phyloP scores from a whole-genome alignment of 768 basidiomycete genomes.

The Vararia minispora region DNA sequence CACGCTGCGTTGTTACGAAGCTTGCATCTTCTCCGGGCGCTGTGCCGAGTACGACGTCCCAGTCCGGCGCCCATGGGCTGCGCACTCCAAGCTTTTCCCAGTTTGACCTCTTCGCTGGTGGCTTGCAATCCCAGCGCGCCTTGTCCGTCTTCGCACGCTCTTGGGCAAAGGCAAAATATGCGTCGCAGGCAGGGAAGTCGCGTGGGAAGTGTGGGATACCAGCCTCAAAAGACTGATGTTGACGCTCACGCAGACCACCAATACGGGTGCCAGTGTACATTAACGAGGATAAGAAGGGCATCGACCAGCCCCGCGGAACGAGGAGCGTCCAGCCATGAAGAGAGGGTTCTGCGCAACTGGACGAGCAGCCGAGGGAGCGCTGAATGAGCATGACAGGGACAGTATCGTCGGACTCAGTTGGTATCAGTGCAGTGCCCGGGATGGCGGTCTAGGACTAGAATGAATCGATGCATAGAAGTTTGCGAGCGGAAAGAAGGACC shows the following conservation, averaged over 20 bases:
- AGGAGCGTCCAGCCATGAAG: conserved; percentile 85
- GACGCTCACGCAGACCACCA: conserved; percentile 75
- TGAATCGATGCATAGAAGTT: neutral
- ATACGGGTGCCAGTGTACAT: conserved; percentile 75
- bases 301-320: conserved; percentile 81
- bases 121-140: conserved; percentile 64
- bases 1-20: conserved; percentile 50
- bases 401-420: conserved; percentile 68
- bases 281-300: conserved; percentile 81
- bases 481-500: conserved; percentile 27
- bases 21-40: conserved; percentile 16
- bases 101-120: conserved; percentile 79
- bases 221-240: conserved; percentile 75
- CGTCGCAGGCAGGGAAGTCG: conserved; percentile 55
- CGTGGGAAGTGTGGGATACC: conserved; percentile 68
- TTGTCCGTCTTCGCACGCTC: conserved; percentile 42
- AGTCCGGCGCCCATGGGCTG: conserved; percentile 71
- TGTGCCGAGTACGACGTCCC: conserved; percentile 59
- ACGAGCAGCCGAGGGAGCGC: conserved; percentile 45
- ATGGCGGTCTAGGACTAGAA: conserved; percentile 44
- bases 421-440: conserved; percentile 63
- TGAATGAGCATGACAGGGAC: conserved; percentile 80
- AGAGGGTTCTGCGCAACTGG: conserved; percentile 13
- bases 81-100: conserved; percentile 50
- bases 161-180: conserved; percentile 40